These are phyloP conservation scores for Withania somnifera DNA, from an alignment of 305 asterid species.

Conservation along the genomic window DNA sequence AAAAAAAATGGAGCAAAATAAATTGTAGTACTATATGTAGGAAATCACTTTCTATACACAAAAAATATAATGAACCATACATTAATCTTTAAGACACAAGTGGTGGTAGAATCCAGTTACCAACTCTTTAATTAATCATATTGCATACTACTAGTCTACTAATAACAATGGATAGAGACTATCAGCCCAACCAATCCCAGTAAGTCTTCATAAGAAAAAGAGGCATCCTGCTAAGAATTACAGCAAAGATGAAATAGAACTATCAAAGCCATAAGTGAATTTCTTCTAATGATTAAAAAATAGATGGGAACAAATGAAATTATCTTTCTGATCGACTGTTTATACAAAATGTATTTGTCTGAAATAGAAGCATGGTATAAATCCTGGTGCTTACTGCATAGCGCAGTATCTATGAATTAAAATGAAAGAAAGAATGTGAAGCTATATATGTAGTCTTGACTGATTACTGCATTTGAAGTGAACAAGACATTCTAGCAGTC, in stretches of 20 bases:
- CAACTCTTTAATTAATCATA: background rate
- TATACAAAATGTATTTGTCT: too few relatives aligned
- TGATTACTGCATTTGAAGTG: background rate
- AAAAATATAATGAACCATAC: background rate
- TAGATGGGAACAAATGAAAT: background rate
- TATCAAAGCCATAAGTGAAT: background rate
- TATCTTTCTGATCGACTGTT: too few relatives aligned
- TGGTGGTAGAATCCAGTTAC: conserved; percentile 1
- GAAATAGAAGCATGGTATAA: too few relatives aligned
- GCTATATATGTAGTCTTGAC: too few relatives aligned
- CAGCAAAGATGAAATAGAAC: background rate
- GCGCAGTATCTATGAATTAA: too few relatives aligned
- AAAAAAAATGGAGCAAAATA: background rate
- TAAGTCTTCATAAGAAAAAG: background rate
- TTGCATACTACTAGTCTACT: background rate
- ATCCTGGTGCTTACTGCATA: too few relatives aligned
- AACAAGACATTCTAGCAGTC: background rate
- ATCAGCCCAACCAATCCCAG: background rate
- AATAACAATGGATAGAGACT: conserved; percentile 1
- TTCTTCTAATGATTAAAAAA: background rate
- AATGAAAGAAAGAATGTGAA: too few relatives aligned
- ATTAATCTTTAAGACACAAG: background rate
- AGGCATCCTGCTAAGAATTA: background rate
- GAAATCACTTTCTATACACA: background rate
- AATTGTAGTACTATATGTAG: background rate